phyloP scores from a whole-genome alignment of 2,329 filamentous ascomycete species.

The Sarocladium strictum region DNA sequence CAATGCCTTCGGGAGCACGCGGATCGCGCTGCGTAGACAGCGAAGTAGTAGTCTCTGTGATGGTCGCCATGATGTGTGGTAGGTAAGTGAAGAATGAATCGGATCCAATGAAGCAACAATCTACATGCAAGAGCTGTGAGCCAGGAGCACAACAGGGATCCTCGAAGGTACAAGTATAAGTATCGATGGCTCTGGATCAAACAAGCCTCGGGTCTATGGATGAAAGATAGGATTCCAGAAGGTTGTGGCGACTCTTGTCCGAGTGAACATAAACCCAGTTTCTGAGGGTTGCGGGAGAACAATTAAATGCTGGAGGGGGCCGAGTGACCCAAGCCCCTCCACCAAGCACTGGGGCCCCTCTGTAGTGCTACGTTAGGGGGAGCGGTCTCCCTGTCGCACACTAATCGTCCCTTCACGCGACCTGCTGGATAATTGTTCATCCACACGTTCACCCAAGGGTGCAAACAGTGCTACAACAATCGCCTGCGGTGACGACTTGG shows the following conservation, averaged over 20 bases:
- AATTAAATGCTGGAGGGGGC: too few relatives aligned
- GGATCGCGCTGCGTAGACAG: neutral
- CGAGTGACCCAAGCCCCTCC: too few relatives aligned
- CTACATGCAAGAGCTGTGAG: neutral
- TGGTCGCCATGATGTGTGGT: neutral
- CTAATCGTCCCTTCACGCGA: neutral
- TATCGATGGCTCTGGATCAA: neutral
- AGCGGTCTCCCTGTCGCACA: too few relatives aligned
- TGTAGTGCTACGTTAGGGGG: neutral
- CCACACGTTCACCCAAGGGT: neutral
- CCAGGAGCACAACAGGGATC: too few relatives aligned
- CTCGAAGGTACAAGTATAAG: neutral
- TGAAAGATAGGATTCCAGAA: neutral
- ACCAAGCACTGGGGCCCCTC: neutral
- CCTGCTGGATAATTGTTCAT: neutral
- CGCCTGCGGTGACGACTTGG: neutral
- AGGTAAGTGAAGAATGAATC: neutral
- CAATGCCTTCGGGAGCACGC: constrained; percentile 13
- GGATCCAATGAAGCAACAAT: neutral
- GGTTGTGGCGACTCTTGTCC: neutral
- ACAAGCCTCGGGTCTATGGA: neutral
- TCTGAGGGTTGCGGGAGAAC: too few relatives aligned
- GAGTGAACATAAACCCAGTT: too few relatives aligned
- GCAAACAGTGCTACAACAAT: neutral
- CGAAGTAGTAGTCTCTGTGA: constrained; percentile 1